Evolutionary conservation across 495 filamentous ascomycete species (phyloP), one percentile per base, ranked within the genome.

Genomic region (Aspergillus conjunctus): DNA sequence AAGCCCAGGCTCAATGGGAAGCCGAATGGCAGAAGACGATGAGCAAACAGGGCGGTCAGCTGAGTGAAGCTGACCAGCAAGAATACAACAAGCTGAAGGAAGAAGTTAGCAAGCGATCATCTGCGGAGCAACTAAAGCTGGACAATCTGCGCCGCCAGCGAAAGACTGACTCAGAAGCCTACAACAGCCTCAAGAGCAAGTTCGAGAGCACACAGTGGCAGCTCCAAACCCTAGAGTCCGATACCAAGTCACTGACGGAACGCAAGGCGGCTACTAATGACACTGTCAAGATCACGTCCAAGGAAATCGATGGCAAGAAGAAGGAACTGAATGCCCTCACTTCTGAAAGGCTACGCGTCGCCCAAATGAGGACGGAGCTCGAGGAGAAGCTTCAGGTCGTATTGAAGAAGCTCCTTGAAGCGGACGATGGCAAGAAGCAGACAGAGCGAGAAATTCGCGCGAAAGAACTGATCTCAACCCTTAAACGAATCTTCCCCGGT

Each of bases 401-500:
- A 7, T 71, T 93, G 50, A 85, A 77, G 59, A 91, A 92, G 68
- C 81, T 98, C 20, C 75, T 88, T 9, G 90, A 94, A 62, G 93
- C 91, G 4, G 87, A 95, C 39, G 87, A 89, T 69, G 89, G 90
- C 55, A 86, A 86, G 58, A 87, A 91, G 64, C 90, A 96, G 73
- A 91, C 82, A 59, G 89, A 93, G 62, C 90, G 85, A 69, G 93
- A 98, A 60, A 73, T 83, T 14, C 78, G 86, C 45, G 85, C 86
- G 61, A 88, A 88, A 61, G 91, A 95, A 68, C 87, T 88, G 62
- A 87, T 97, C 51, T 85, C 85, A 4, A 87, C 91, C 21, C 79
- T 99, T 59, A 97, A 93, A 73, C 89, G 92, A 20, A 88, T 96
- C 60, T 98, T 92, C 65, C 91, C 91, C 1, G 93, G 92, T 52